Base-by-base conservation (phyloP, 2,329 filamentous ascomycete species). In the Aspergillus viridinutans region DNA sequence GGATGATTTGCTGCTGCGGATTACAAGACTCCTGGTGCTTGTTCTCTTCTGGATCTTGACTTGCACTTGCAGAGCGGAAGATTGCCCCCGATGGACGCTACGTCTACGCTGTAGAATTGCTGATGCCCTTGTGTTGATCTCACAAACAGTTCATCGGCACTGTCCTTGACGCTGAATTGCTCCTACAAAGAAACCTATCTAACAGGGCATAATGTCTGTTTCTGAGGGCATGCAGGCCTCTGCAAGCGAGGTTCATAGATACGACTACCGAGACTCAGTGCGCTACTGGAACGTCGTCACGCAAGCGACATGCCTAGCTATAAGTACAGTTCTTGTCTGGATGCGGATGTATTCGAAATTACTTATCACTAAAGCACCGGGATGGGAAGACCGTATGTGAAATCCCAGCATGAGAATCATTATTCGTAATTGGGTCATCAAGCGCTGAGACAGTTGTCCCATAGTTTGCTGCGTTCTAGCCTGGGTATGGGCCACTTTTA, bases 341-440 rank as follows among this genome's bases (percentile, higher is more conserved):
- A 62, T 63, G 56, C 54, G 63, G 26, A 48, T 70, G 42, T 71
- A 68, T 54, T 65, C 68, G 25, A 65, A 69, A 52, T 28, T 70
- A 8, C 55, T 64, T 38, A 65, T 71, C 38, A 67, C 65, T n/a
- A 55, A 52, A 38, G 55, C 57, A 10, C 58, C 64, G 3, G 57
- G 60, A 17, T 65, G 60, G 63, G 64, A 65, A 53, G 64, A 66
- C 49, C 61, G 62, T 66, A 64, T 45, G 64, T 62, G 48, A 43
- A 4, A 43, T 51, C 21, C 29, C 17, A 29, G 40, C 25, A 28
- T 38, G 40, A 25, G 20, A 8, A 12, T 50, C 14, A 45, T 25
- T 35, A 23, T 23, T 5, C 43, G 20, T 20, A 8, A 43, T 20
- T 17, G 20, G n/a, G 10, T 26, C 10, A 10, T 23, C 21, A 17